Evolutionary conservation across 208 protist species (phyloP).

Genomic region (Naegleria lovaniensis): DNA sequence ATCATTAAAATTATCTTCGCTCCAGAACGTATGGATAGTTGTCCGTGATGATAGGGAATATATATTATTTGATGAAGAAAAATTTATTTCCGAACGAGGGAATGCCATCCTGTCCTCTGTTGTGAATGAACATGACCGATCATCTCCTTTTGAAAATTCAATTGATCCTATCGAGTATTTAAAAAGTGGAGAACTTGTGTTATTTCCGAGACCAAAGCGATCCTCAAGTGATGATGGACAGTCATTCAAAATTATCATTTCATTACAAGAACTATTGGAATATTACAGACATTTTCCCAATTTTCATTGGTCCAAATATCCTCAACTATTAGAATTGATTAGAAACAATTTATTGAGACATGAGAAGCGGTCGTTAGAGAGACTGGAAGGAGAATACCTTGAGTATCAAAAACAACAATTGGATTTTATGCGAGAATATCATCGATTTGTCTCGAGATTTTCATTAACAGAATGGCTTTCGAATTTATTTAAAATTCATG

Average conservation of each 20-base stretch:
- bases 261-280: neutral
- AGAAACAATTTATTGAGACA: neutral
- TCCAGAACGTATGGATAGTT: too few species aligned
- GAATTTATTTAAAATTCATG: neutral
- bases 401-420: neutral
- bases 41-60: neutral
- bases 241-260: neutral
- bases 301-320: slow-evolving; percentile 2
- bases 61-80: neutral
- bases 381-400: neutral
- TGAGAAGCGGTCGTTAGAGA: neutral
- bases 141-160: neutral
- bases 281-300: slow-evolving; percentile 21
- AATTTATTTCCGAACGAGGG: neutral
- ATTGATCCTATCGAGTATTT: neutral
- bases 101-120: too few species aligned
- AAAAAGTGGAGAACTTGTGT: neutral
- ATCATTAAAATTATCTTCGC: too few species aligned
- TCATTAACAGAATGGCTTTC: neutral
- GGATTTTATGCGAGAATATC: neutral
- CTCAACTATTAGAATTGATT: neutral
- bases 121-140: neutral
- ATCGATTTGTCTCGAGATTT: neutral
- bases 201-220: neutral
- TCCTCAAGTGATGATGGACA: neutral